Evolutionary conservation across 371 early-diverging fungal genomes (phyloP), one percentile per base, ranked within the genome.

Genomic region (Rhizopus sp.): DNA sequence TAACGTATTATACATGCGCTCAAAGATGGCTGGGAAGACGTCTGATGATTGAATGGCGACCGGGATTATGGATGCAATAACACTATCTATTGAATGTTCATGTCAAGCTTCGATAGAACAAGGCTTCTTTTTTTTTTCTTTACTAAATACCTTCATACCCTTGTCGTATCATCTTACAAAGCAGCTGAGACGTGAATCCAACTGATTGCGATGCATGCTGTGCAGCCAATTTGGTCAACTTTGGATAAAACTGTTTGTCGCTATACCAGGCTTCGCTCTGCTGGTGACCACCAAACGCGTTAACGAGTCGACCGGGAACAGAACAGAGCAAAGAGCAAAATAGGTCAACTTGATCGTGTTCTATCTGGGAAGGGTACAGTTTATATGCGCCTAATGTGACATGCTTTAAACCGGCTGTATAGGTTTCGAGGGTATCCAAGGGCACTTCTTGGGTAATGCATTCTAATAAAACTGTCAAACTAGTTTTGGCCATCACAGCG

Each of bases 261-360:
- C 44, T 40, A 55, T 54, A 62, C 59, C 62, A 66, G 33, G 46
- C 65, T 30, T 60, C 15, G 46, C 23, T 65, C 33, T 0, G 7
- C 15, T 39, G 23, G 31, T 64, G 62, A 15, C 69, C 17, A 1
- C 70, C 70, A 35, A 70, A 62, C 5, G 60, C 55, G 47, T 75
- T 75, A 23, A 52, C 62, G 10, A 75, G 33, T 35, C 63, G 65
- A 23, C 63, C 49, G 0, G 76, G 69, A 7, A 72, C 64, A 15
- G 70, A 72, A 35, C 75, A 74, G 0, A 77, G 39, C 8, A 60
- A 41, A 38, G 62, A 47, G 48, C 66, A 65, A 52, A 74, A 64
- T 33, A 60, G 63, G 15, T 38, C 48, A 52, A 53, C 33, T 34
- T 53, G 55, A 13, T 9, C 30, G 7, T 5, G 17, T 23, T 46